Evolutionary conservation across 1,284 basidiomycete genomes (phyloP).

Genomic region (Cryptococcus hybrid): DNA sequence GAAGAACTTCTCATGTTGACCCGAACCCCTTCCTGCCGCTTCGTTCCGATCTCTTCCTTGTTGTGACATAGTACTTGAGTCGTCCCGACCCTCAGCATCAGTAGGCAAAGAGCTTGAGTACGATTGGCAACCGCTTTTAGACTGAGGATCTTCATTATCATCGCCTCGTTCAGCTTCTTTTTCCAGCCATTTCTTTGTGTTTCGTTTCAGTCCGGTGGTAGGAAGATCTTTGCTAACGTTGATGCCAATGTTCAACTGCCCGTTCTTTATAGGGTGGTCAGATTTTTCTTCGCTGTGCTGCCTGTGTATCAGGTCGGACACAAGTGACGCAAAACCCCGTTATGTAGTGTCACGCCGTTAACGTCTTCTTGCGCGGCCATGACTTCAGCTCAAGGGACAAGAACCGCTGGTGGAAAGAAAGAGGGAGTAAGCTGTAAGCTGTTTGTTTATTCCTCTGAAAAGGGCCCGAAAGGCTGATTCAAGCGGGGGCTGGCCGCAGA

Average conservation of each 20-base stretch:
- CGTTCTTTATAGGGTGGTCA: background rate
- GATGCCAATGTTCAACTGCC: background rate
- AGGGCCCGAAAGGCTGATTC: too few species aligned
- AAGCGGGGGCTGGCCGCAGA: too few species aligned
- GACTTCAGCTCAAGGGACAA: too few species aligned
- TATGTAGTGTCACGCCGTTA: background rate
- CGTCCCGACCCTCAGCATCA: constrained; percentile 14
- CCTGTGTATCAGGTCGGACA: constrained; percentile 9
- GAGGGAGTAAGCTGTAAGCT: too few species aligned
- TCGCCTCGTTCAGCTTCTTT: constrained; percentile 11
- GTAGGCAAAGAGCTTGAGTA: constrained; percentile 28
- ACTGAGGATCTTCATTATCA: background rate
- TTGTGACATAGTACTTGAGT: constrained; percentile 10
- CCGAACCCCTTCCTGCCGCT: constrained; percentile 27
- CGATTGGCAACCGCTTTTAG: constrained; percentile 9
- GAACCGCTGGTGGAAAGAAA: too few species aligned
- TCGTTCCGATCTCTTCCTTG: constrained; percentile 29
- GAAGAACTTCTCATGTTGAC: constrained; percentile 27
- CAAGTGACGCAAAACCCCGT: constrained; percentile 10
- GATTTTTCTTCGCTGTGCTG: background rate
- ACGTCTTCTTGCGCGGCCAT: too few species aligned
- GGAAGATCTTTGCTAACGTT: constrained; percentile 25
- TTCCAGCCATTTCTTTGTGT: constrained; percentile 29
- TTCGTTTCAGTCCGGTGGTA: constrained; percentile 28
- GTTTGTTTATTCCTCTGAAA: too few species aligned